phyloP scores from a whole-genome alignment of 371 early-diverging fungal genomes.

The Dichotomocladium elegans region DNA sequence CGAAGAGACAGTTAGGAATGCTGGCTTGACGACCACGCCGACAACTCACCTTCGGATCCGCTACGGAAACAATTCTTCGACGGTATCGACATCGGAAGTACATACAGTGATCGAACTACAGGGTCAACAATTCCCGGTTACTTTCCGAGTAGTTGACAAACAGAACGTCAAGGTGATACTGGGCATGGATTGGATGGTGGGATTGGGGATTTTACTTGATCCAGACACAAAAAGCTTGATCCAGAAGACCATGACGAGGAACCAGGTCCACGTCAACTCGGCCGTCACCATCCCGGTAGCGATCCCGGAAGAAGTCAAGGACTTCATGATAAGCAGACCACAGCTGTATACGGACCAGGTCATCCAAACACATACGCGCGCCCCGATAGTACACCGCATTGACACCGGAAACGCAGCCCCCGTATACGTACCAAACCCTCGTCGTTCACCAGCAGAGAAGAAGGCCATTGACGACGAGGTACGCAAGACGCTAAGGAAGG shows the following conservation, averaged over 20 bases:
- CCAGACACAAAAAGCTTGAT: no score
- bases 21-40: no score
- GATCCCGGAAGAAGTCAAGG: no score
- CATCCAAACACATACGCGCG: conserved; percentile 1
- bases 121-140: neutral
- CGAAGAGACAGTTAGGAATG: no score
- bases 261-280: no score
- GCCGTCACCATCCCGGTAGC: no score
- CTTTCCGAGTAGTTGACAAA: neutral
- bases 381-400: conserved; percentile 8
- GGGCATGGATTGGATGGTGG: no score
- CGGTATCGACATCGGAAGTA: neutral
- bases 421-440: conserved; percentile 1
- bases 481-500: no score
- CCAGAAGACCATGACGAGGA: no score
- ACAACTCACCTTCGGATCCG: no score
- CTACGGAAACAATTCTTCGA: neutral
- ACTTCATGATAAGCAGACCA: no score
- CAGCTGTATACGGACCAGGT: neutral
- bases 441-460: neutral
- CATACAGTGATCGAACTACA: neutral
- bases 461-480: no score
- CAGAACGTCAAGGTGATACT: neutral
- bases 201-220: neutral
- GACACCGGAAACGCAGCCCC: conserved; percentile 8